These are phyloP conservation scores for Lolium perenne DNA, from an alignment of 176 grass and related monocot species.

Conservation along the genomic window DNA sequence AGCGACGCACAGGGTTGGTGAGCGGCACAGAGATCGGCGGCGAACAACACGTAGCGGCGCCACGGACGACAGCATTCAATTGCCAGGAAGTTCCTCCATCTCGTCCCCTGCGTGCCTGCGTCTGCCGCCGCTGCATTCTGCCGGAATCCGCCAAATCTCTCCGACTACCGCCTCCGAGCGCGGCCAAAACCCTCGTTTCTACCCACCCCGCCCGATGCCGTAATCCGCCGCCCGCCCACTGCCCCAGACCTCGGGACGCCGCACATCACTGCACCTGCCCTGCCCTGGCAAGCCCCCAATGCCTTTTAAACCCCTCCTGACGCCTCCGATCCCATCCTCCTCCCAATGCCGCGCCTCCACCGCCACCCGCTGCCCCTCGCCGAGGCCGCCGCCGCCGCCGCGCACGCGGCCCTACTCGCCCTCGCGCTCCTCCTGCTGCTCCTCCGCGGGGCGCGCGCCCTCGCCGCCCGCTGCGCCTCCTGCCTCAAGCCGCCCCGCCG, in stretches of 20 bases:
- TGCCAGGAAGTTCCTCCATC: too few species aligned
- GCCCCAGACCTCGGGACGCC: constrained; percentile 20
- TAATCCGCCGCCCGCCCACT: constrained; percentile 47
- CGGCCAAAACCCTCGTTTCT: constrained; percentile 40
- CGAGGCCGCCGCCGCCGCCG: constrained; percentile 61
- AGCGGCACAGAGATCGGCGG: constrained; percentile 24
- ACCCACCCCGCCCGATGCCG: constrained; percentile 45
- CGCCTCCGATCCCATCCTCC: constrained; percentile 44
- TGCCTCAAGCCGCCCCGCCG: constrained; percentile 50
- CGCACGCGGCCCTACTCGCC: constrained; percentile 60
- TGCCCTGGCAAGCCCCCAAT: constrained; percentile 50
- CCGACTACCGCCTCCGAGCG: background rate
- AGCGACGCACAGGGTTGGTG: constrained; percentile 37
- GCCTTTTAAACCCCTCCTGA: constrained; percentile 62
- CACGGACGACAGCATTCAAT: background rate
- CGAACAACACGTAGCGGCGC: background rate
- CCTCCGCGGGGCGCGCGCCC: constrained; percentile 46
- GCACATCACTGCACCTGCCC: background rate
- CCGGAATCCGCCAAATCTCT: constrained; percentile 32
- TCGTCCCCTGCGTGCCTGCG: too few species aligned
- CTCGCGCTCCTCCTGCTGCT: constrained; percentile 57
- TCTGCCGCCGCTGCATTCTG: constrained; percentile 29
- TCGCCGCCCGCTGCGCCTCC: constrained; percentile 55
- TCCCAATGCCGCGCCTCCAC: constrained; percentile 56
- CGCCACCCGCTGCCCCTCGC: constrained; percentile 46